Conservation (phyloP, 129 eudicot species). For the Chrysanthemum lavandulifolium region DNA sequence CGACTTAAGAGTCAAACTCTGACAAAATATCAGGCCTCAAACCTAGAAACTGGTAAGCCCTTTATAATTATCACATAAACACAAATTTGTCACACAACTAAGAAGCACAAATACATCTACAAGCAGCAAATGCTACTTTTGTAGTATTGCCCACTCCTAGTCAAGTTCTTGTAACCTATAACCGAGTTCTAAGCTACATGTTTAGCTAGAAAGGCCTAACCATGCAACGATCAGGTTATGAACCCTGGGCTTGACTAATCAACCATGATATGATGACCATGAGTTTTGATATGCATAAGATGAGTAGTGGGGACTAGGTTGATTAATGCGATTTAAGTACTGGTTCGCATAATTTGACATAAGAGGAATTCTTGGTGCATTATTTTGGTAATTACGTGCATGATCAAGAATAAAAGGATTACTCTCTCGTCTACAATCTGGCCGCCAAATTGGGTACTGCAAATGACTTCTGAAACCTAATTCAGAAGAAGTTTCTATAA, state of each 20-base stretch:
- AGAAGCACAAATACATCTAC: slow-evolving; percentile 8
- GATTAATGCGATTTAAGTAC: slow-evolving; percentile 21
- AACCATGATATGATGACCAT: slow-evolving; percentile 25
- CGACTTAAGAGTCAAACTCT: neutral
- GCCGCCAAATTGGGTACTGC: slow-evolving; percentile 12
- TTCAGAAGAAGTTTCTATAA: neutral
- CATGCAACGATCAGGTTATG: neutral
- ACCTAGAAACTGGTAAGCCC: neutral
- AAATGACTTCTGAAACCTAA: neutral
- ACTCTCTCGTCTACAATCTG: slow-evolving; percentile 11
- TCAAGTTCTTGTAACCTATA: neutral
- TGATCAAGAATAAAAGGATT: slow-evolving; percentile 5
- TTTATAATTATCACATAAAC: neutral
- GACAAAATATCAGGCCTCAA: neutral
- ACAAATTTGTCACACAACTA: slow-evolving; percentile 9
- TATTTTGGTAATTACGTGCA: slow-evolving; percentile 20
- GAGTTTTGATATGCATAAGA: slow-evolving; percentile 20
- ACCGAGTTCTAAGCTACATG: neutral
- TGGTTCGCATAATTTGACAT: slow-evolving; percentile 27
- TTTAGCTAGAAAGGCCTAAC: neutral
- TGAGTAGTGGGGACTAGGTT: neutral
- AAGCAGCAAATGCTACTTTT: slow-evolving; percentile 6
- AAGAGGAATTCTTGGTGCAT: slow-evolving; percentile 27
- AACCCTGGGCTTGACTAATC: neutral
- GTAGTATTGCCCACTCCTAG: neutral